phyloP scores from a whole-genome alignment of 805 yeast species.

The Lachancea meyersii region DNA sequence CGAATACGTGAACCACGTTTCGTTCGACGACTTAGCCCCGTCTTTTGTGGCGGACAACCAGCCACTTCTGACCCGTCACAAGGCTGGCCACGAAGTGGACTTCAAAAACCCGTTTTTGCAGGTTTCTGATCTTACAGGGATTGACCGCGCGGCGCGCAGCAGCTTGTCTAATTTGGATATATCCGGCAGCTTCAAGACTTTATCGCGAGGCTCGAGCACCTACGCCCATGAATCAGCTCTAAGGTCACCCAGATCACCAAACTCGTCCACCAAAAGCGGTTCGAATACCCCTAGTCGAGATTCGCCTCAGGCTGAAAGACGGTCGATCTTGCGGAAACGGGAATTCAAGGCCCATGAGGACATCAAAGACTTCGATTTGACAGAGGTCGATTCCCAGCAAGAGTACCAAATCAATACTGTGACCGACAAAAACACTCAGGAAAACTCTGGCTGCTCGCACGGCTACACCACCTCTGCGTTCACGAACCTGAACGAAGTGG shows the following conservation, averaged over 20 bases:
- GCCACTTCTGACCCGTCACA: slow-evolving; percentile 15
- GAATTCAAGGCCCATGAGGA: background rate
- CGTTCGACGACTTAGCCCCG: slow-evolving; percentile 33
- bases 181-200: background rate
- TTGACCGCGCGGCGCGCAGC: background rate
- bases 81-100: slow-evolving; percentile 16
- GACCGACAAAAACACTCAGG: slow-evolving; percentile 27
- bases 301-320: background rate
- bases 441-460: slow-evolving; percentile 27
- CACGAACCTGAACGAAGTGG: slow-evolving; percentile 31
- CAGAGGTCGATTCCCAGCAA: slow-evolving; percentile 15
- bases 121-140: slow-evolving; percentile 14
- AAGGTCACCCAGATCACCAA: background rate
- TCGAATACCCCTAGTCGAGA: background rate
- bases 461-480: slow-evolving; percentile 31
- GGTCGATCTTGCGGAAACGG: background rate
- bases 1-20: slow-evolving; percentile 24
- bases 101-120: slow-evolving; percentile 25
- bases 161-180: slow-evolving; percentile 5
- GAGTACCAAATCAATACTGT: slow-evolving; percentile 18
- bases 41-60: background rate
- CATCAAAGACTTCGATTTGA: slow-evolving; percentile 23
- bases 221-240: background rate
- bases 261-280: background rate
- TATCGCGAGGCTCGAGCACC: slow-evolving; percentile 7